Evolutionary conservation across 768 basidiomycete genomes (phyloP).

Genomic region (Amanita fuliginea): DNA sequence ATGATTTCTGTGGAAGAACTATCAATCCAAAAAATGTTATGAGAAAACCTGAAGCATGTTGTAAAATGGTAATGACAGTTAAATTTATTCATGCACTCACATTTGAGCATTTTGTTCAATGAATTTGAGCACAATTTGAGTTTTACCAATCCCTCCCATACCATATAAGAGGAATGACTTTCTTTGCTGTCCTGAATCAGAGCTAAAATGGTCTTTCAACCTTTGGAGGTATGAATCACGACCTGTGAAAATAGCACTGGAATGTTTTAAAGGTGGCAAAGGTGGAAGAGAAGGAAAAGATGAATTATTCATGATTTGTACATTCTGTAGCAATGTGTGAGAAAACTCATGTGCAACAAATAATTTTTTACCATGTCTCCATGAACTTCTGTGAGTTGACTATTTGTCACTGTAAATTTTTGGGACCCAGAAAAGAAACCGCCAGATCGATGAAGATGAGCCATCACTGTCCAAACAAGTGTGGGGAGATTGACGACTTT

Average conservation of each 20-base stretch:
- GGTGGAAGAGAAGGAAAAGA: not conserved
- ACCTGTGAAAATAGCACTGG: constrained; percentile 1
- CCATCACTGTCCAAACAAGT: not conserved
- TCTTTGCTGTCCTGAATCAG: not conserved
- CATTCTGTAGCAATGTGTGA: not conserved
- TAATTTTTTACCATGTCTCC: not conserved
- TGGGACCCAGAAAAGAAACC: not conserved
- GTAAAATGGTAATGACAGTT: constrained; percentile 1
- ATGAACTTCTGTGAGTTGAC: not conserved
- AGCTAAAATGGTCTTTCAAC: constrained; percentile 8
- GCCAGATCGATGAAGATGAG: not conserved
- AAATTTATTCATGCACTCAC: too few species aligned
- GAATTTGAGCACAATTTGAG: constrained; percentile 1
- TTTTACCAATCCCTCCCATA: constrained; percentile 11
- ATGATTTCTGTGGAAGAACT: constrained; percentile 10
- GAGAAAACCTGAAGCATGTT: constrained; percentile 8
- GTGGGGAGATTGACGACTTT: not conserved
- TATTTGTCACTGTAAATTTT: not conserved
- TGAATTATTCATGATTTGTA: not conserved
- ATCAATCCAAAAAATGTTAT: constrained; percentile 14
- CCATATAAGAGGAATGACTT: constrained; percentile 11
- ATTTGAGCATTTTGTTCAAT: not conserved
- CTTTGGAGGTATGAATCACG: constrained; percentile 6
- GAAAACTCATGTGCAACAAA: not conserved
- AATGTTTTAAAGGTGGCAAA: not conserved